Base-by-base conservation (phyloP, 2,329 filamentous ascomycete species). In the Fusarium beomiforme region DNA sequence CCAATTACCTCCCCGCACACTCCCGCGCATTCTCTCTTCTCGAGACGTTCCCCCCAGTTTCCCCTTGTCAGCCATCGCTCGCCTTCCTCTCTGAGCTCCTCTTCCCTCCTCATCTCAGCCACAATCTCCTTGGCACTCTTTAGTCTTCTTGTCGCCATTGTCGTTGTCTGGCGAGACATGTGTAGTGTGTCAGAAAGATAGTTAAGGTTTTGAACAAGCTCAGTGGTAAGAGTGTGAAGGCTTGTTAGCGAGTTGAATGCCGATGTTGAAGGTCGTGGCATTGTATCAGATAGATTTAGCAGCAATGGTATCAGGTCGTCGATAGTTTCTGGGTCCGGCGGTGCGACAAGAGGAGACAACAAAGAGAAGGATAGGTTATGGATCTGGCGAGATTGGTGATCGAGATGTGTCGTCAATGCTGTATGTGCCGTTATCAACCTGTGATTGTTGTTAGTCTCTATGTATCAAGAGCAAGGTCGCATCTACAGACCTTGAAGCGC, bases 151-250 rank as follows among this genome's bases (percentile, higher is more conserved):
- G 92, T 91, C 3, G 95, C 96, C 13, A 92, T 92, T 6, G 90
- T 92, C 1, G 93, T 96, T 2, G 93, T 92, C 81, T 98, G 95
- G 16, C 94, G 91, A 34, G 92, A 94, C 91, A 98, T 97, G 81
- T 98, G 95, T 36, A 99, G 86, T 6, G 93, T 95, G 79, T 99
- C 96, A 10, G 93, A 94, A 8, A 99, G 86, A 72, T 94, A 92
- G 74, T 93, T 94, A 49, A 99, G 88, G 10, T 93, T 93, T 76
- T 93, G 89, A 12, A 95, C 89, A 31, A 95, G 84, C 68, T 94
- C 92, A 29, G 88, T 85, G 0, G 92, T 95, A 70, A 93, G 85
- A 10, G 88, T 85, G 78, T 93, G 91, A 55, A 95, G 86, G 24
- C 89, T 87, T 63, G 90, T 86, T 47, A 95, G 83, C 13, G 92